phyloP scores from a whole-genome alignment of 2,329 filamentous ascomycete genomes.

The Alternaria sp. region DNA sequence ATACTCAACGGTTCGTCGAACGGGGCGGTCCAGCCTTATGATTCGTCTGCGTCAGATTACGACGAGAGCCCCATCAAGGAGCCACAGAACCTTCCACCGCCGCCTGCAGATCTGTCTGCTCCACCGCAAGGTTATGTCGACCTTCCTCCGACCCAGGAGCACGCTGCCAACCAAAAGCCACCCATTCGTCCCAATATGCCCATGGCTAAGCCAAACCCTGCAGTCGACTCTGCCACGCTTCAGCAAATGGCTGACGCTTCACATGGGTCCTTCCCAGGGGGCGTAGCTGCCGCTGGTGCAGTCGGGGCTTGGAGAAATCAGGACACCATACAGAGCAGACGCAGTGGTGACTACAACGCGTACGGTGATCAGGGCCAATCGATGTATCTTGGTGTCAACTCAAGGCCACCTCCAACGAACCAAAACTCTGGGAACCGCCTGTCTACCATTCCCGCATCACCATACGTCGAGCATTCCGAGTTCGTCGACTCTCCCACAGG shows the following conservation, averaged over 20 bases:
- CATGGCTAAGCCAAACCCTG: slow-evolving; percentile 79
- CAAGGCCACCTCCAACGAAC: slow-evolving; percentile 64
- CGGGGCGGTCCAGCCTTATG: slow-evolving; percentile 30
- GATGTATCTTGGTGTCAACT: slow-evolving; percentile 51
- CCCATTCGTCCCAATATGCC: slow-evolving; percentile 74
- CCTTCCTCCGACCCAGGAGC: slow-evolving; percentile 78
- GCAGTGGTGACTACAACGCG: slow-evolving; percentile 40
- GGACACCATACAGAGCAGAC: slow-evolving; percentile 38
- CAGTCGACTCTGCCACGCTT: slow-evolving; percentile 82
- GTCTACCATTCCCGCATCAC: slow-evolving; percentile 56
- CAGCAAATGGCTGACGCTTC: slow-evolving; percentile 78
- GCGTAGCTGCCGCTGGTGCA: slow-evolving; percentile 48
- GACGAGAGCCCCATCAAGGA: slow-evolving; percentile 39
- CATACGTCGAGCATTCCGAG: slow-evolving; percentile 50
- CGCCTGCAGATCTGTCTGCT: slow-evolving; percentile 45
- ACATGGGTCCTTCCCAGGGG: slow-evolving; percentile 54
- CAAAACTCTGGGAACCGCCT: slow-evolving; percentile 46
- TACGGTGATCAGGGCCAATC: slow-evolving; percentile 27
- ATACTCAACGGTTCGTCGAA: slow-evolving; percentile 21
- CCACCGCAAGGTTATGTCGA: slow-evolving; percentile 75
- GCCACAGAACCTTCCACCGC: slow-evolving; percentile 36
- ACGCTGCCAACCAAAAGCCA: slow-evolving; percentile 74
- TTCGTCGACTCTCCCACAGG: slow-evolving; percentile 39
- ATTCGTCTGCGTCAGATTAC: slow-evolving; percentile 39
- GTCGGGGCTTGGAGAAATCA: slow-evolving; percentile 50